Evolutionary conservation across 306 rosid genomes (phyloP).

Genomic region (Vicia villosa): DNA sequence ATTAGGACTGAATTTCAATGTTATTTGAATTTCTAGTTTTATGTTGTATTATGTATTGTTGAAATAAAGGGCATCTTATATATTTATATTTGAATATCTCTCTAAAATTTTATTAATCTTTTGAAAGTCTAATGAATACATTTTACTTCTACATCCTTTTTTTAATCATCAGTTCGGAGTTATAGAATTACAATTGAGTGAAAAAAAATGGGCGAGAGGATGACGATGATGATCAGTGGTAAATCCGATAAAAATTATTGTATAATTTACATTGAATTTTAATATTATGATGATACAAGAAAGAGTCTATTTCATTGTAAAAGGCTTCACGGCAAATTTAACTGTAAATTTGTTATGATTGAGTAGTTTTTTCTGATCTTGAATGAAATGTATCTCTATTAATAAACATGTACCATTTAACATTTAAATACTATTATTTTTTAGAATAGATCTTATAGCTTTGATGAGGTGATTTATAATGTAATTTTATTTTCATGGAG

Average conservation of each 20-base stretch:
- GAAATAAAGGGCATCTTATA: conserved; percentile 28
- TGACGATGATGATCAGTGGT: not conserved
- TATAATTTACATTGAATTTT: not conserved
- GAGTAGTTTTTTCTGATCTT: not conserved
- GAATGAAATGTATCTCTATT: not conserved
- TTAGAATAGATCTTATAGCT: too few relatives aligned
- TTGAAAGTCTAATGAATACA: not conserved
- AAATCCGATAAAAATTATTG: not conserved
- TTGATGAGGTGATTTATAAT: too few relatives aligned
- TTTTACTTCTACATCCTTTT: not conserved
- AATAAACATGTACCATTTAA: too few relatives aligned
- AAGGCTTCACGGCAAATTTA: not conserved
- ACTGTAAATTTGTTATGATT: too few relatives aligned
- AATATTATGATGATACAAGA: not conserved
- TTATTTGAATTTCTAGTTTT: not conserved
- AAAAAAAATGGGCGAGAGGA: not conserved
- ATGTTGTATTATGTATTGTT: not conserved
- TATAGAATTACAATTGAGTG: not conserved
- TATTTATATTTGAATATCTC: not conserved
- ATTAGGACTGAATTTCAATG: not conserved
- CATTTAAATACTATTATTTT: too few relatives aligned
- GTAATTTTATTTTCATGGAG: too few relatives aligned
- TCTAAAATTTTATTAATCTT: not conserved
- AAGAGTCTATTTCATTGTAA: not conserved
- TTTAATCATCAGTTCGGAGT: not conserved